Evolutionary conservation across 257 asterid genomes (phyloP), one percentile per base, ranked within the genome.

Genomic region (Nicotiana obtusifolia): DNA sequence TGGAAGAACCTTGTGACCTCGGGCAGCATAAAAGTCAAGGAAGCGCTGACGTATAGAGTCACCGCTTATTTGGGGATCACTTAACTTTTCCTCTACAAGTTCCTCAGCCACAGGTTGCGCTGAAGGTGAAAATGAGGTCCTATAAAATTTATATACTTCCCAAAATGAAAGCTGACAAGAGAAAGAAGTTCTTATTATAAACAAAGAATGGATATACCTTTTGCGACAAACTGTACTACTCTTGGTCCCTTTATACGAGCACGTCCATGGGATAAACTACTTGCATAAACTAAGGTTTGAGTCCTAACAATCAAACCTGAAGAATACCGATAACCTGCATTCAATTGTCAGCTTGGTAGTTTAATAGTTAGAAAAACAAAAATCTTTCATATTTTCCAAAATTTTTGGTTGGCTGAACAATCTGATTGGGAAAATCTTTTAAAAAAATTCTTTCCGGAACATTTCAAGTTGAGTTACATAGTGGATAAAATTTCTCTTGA

Each of bases 1-100:
- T 31, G 99, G 98, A 86, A 95, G 98, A 82, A 93, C 85, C 84
- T 89, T 90, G 87, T 95, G 99, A 62, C 93, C 97, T 87, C 88
- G 88, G 17, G 91, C 87, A 81, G 97, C 97, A 87, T 92, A 95
- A 87, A 92, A 95, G 14, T 93, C 91, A 71, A 95, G 95, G 85
- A 95, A 95, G 78, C 91, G 86, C 84, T 67, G 88, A 35, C 99
- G 98, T 81, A 94, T 93, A 69, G 97, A 87, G 84, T 95, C 93
- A 17, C 99, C 99, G 68, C 91, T 95, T 7, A 84, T 84, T 44
- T 87, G 86, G 77, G 73, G 71, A 82, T 87, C 83, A 83, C 62
- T 49, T 10, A 57, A 31, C 80, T 86, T 86, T 54, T 87, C 93
- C 62, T 90, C 93, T 84, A 90, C 90, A 30, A 90, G 86, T 81